Conservation (phyloP, 345 rosid species). For the Gossypium stocksii region DNA sequence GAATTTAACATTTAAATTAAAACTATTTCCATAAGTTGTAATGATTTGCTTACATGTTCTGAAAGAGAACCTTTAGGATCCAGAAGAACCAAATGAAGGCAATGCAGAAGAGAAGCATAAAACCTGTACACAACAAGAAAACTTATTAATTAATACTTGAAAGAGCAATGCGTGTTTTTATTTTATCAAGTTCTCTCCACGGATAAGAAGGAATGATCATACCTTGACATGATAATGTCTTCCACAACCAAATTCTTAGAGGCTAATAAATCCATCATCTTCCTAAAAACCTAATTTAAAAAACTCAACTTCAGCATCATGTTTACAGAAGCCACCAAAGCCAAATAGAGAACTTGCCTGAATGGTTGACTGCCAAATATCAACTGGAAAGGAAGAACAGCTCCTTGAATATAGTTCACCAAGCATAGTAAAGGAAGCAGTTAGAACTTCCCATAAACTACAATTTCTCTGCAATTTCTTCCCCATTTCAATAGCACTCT, state of each 20-base stretch:
- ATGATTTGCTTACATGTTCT: slow-evolving; percentile 64
- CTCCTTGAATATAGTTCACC: slow-evolving; percentile 52
- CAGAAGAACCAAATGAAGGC: slow-evolving; percentile 67
- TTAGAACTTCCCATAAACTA: slow-evolving; percentile 62
- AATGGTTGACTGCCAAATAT: slow-evolving; percentile 57
- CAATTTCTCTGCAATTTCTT: slow-evolving; percentile 33
- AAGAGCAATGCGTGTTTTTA: neutral
- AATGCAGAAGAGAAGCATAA: slow-evolving; percentile 70
- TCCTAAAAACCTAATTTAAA: slow-evolving; percentile 58
- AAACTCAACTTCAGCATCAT: slow-evolving; percentile 10
- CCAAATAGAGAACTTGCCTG: slow-evolving; percentile 44
- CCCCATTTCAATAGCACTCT: slow-evolving; percentile 33
- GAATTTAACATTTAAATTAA: neutral
- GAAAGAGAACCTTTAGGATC: slow-evolving; percentile 62
- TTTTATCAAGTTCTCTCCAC: neutral
- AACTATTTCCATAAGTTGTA: slow-evolving; percentile 8
- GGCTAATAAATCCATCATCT: slow-evolving; percentile 72
- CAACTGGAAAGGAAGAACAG: slow-evolving; percentile 51
- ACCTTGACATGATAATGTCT: slow-evolving; percentile 68
- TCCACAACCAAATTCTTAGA: slow-evolving; percentile 54
- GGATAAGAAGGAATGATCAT: neutral
- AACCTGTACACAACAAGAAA: slow-evolving; percentile 43
- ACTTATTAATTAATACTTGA: neutral
- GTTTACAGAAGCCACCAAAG: slow-evolving; percentile 3
- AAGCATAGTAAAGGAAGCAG: slow-evolving; percentile 55